Evolutionary conservation across 1,284 basidiomycete species (phyloP).

Genomic region (Puccinia hordei): DNA sequence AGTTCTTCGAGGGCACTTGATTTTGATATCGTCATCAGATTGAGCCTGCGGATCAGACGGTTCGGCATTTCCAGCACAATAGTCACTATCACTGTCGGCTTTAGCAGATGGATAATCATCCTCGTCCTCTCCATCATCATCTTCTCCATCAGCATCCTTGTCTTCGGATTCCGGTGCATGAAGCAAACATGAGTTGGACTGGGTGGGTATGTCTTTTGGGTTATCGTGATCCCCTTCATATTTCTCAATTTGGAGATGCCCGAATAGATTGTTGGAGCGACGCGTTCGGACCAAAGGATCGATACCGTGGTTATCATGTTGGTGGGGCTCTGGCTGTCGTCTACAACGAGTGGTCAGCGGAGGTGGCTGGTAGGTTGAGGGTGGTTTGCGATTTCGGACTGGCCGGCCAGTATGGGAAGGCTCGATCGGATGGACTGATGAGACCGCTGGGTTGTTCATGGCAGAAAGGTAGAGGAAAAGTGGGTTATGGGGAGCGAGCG

Average conservation of each 20-base stretch:
- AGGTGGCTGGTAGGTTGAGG: neutral
- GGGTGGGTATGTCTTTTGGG: neutral
- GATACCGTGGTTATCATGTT: neutral
- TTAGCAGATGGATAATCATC: neutral
- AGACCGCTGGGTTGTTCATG: slow-evolving; percentile 28
- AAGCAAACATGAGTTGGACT: neutral
- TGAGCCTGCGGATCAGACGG: slow-evolving; percentile 57
- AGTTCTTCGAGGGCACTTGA: slow-evolving; percentile 65
- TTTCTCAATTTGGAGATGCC: neutral
- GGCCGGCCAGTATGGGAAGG: neutral
- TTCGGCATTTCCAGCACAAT: slow-evolving; percentile 44
- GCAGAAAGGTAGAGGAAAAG: neutral
- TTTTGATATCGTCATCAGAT: slow-evolving; percentile 62
- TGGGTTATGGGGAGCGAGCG: too few species aligned
- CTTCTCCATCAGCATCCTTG: slow-evolving; percentile 72
- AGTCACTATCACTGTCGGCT: slow-evolving; percentile 40
- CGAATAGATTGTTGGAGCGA: slow-evolving; percentile 7
- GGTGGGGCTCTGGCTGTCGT: neutral
- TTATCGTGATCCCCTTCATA: neutral
- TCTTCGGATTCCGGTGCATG: slow-evolving; percentile 61
- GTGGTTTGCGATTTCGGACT: slow-evolving; percentile 22
- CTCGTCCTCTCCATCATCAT: slow-evolving; percentile 52
- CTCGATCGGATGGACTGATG: slow-evolving; percentile 2
- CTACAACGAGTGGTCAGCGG: neutral
- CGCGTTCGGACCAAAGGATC: slow-evolving; percentile 30